Evolutionary conservation across 2,329 filamentous ascomycete genomes (phyloP), one percentile per base, ranked within the genome.

Genomic region (Hypoxylon sp.): DNA sequence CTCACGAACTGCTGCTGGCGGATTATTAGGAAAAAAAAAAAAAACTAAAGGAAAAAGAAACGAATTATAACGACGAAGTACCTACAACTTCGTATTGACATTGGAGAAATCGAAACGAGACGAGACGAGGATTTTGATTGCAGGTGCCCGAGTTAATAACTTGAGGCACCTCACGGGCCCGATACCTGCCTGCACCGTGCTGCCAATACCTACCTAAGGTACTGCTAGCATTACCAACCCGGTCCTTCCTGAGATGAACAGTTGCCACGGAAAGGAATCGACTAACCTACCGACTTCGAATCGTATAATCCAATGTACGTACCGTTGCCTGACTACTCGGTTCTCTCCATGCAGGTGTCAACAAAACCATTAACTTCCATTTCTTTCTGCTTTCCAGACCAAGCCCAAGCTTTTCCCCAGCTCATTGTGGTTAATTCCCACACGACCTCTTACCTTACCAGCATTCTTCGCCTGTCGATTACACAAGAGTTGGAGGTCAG

Each of bases 401-500:
- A 41, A n/a, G n/a, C n/a, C n/a, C n/a, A n/a, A n/a, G 11, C 20
- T 28, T 39, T 32, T 47, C 24, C 30, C 30, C 20, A 34, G 22
- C 28, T 7, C 34, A n/a, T 26, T 5, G 49, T 47, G 24, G 26
- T n/a, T 51, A 34, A 47, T 39, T 43, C 52, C 41, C 62, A 47
- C 59, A 60, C 64, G 57, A 62, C 54, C 61, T 62, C 54, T 46
- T 64, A 30, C 59, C 47, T 43, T 54, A 26, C 50, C 30, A 37
- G 11, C 20, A 24, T 41, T 39, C 46, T 62, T 54, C 59, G 50
- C 44, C 63, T 56, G 41, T 46, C 22, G n/a, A 63, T 64, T 41
- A 41, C 52, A 32, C 53, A 47, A 55, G 52, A 59, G 58, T 67
- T 65, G 62, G 62, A 65, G 62, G 65, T 67, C 62, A 67, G 65